Evolutionary conservation across 1,284 basidiomycete species (phyloP), one percentile per base, ranked within the genome.

Genomic region (Testicularia cyperi): DNA sequence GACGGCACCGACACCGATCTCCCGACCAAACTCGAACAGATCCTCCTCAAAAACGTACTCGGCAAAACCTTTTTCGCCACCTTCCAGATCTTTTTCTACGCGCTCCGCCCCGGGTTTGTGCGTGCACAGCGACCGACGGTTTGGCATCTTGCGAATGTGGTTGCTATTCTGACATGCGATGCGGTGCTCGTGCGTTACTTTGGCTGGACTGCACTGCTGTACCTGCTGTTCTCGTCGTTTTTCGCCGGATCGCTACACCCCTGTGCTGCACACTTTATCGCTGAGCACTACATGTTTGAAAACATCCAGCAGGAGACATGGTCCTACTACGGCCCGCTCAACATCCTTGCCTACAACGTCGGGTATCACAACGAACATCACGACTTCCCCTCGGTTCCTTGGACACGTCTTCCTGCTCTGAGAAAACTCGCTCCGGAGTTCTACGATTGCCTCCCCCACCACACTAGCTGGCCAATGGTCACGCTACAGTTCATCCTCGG

Each of bases 321-420:
- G 78, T 90, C 87, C 46, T 98, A 98, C 78, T 97, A 98, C 68
- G 95, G 95, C 0, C 84, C 85, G 38, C 81, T 97, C 51, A 98
- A 98, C 78, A 66, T 87, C 5, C 79, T 98, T 13, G 88, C 90
- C n/a, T 98, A 96, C 78, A 98, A 98, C 67, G 92, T 96, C 46
- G 94, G 94, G 32, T 97, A 96, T 77, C 94, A 97, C 77, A 96
- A 97, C 78, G 94, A 98, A 76, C 94, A 98, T 78, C 94, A 98
- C 79, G 94, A 98, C 78, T 98, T 98, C 79, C 92, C 94, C 7
- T 91, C 90, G 2, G 80, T 98, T 1, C 84, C 95, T 0, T 98
- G 94, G 94, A 96, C 91, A 8, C 84, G 88, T n/a, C 83, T 98
- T 0, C 90, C 92, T 0, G 82, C 84, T 8, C 83, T 98, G 14